These are phyloP conservation scores for Phytophthora sansomeana DNA, from an alignment of 352 stramenopile species.

Conservation along the genomic window DNA sequence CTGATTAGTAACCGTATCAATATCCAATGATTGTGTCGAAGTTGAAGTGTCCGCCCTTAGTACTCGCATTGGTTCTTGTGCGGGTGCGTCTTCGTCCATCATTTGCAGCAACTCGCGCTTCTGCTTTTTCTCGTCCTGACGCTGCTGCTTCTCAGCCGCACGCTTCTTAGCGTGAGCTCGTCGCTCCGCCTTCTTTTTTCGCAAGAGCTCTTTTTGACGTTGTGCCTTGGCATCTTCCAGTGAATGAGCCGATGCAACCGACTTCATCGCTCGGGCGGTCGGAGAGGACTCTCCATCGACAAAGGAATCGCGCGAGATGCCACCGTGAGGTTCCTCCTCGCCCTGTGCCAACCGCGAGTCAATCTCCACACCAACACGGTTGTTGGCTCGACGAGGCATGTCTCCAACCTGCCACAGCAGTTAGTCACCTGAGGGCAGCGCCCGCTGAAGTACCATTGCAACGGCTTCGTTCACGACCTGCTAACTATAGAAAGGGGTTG, in stretches of 20 bases:
- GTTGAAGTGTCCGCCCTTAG: neutral
- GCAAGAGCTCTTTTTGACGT: conserved; percentile 53
- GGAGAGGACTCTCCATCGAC: conserved; percentile 6
- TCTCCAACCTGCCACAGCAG: conserved; percentile 1
- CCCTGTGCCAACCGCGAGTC: conserved; percentile 12
- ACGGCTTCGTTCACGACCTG: neutral
- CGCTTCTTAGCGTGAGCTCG: conserved; percentile 55
- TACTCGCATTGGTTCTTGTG: neutral
- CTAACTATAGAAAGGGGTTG: conserved; percentile 39
- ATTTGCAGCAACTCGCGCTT: conserved; percentile 20
- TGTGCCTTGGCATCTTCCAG: conserved; percentile 37
- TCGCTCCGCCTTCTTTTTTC: conserved; percentile 61
- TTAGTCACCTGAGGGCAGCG: neutral
- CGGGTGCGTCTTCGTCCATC: conserved; percentile 17
- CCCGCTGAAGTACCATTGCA: neutral
- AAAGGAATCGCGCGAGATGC: conserved; percentile 4
- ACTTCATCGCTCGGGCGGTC: conserved; percentile 3
- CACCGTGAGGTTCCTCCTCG: conserved; percentile 24
- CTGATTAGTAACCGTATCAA: neutral
- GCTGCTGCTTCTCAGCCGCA: conserved; percentile 28
- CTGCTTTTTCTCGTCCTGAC: conserved; percentile 32
- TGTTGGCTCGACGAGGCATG: conserved; percentile 34
- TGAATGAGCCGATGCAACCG: conserved; percentile 11
- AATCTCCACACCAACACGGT: conserved; percentile 36
- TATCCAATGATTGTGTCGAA: conserved; percentile 5